A percentile compares a stretch with the other conserved stretches of the same genome.
phyloP scores from a whole-genome alignment of 495 filamentous ascomycete genomes.

The Annulohypoxylon maeteangense region DNA sequence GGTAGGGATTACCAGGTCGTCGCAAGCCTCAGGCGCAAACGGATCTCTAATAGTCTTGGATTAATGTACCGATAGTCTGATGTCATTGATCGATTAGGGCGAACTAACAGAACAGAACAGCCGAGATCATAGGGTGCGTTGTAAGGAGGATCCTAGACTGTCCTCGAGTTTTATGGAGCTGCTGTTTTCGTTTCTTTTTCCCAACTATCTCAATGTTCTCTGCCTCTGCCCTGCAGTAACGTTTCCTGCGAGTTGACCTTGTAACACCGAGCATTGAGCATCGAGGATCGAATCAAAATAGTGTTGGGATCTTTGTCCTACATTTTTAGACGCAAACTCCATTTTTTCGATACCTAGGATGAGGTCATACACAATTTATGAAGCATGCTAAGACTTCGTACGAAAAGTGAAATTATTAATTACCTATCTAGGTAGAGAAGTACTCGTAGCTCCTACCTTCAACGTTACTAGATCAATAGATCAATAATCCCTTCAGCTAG shows the following conservation, averaged over 20 bases:
- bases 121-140: constrained; percentile 9
- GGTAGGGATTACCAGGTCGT: constrained; percentile 25
- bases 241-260: neutral
- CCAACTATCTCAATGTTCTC: neutral
- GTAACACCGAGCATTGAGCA: neutral
- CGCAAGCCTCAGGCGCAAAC: constrained; percentile 21
- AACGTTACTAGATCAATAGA: no score
- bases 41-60: constrained; percentile 22
- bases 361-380: constrained; percentile 4
- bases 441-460: no score
- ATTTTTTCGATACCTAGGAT: neutral
- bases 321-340: neutral
- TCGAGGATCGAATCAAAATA: neutral
- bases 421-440: no score
- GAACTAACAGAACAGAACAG: constrained; percentile 18
- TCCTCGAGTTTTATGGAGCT: neutral
- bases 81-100: constrained; percentile 33
- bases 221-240: neutral
- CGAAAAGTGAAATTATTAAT: no score
- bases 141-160: neutral
- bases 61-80: constrained; percentile 38
- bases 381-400: neutral
- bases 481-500: constrained; percentile 2
- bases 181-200: constrained; percentile 30
- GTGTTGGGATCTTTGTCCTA: constrained; percentile 12